phyloP scores from a whole-genome alignment of 2,329 filamentous ascomycete species.

The Dothistroma pini region DNA sequence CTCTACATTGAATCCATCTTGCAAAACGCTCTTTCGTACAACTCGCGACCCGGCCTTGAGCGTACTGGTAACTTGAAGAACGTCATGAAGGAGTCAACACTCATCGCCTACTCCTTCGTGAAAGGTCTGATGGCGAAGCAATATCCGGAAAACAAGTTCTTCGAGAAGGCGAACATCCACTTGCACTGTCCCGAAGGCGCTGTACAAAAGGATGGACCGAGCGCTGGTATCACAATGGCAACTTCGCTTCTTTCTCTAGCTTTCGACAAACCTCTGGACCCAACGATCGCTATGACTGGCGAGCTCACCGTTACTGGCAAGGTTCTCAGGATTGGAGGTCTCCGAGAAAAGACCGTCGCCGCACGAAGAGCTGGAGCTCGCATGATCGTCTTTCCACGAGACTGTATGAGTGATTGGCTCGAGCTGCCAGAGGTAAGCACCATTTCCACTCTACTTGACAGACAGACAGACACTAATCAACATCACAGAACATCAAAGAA shows the following conservation, averaged over 20 bases:
- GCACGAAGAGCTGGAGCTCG: constrained; percentile 88
- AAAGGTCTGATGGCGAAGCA: constrained; percentile 81
- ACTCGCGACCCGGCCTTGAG: constrained; percentile 74
- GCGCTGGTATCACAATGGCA: constrained; percentile 96
- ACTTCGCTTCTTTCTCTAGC: constrained; percentile 84
- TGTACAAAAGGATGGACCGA: constrained; percentile 79
- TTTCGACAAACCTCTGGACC: constrained; percentile 71
- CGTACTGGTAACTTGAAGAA: constrained; percentile 92
- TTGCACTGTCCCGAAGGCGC: constrained; percentile 96
- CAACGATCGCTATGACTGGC: constrained; percentile 94
- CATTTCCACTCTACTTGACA: not conserved
- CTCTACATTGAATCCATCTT: constrained; percentile 97
- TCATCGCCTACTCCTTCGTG: constrained; percentile 92
- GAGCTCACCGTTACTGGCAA: constrained; percentile 97
- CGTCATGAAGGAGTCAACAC: constrained; percentile 97
- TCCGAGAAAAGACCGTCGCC: constrained; percentile 96
- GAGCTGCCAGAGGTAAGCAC: constrained; percentile 86
- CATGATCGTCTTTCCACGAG: constrained; percentile 89
- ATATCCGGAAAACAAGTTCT: constrained; percentile 90
- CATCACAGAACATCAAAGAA: constrained; percentile 86
- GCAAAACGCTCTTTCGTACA: constrained; percentile 71
- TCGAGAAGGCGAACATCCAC: constrained; percentile 92
- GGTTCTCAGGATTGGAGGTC: constrained; percentile 86
- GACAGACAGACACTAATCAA: constrained; percentile 11
- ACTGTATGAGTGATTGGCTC: constrained; percentile 96